Conservation (phyloP, 1,284 basidiomycete genomes). For the Cryptococcus sp. region DNA sequence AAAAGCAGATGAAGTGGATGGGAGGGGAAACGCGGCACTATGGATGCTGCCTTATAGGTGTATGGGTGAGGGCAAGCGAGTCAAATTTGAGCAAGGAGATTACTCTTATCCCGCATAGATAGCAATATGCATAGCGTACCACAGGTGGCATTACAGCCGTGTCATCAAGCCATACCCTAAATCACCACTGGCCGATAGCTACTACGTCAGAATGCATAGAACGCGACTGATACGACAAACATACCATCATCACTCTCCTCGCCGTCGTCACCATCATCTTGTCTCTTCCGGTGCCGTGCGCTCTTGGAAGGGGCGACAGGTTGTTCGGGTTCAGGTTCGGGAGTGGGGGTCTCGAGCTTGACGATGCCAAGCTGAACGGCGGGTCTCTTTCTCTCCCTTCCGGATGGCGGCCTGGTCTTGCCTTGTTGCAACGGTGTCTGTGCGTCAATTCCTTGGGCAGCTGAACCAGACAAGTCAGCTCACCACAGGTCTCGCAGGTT, state of each 20-base stretch:
- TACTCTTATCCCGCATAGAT: slow-evolving; percentile 30
- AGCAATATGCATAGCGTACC: no score
- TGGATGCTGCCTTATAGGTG: slow-evolving; percentile 43
- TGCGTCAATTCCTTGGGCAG: background rate
- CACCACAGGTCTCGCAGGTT: background rate
- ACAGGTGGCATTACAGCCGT: no score
- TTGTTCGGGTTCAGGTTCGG: no score
- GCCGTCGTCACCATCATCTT: no score
- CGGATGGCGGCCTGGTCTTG: background rate
- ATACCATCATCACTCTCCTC: no score
- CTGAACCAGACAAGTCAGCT: background rate
- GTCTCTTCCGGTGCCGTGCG: no score
- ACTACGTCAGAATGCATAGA: no score
- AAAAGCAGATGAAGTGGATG: background rate
- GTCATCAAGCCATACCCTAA: no score
- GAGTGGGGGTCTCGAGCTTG: background rate
- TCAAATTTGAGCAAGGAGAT: slow-evolving; percentile 38
- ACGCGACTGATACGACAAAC: no score
- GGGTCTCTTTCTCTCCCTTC: background rate
- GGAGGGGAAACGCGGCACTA: slow-evolving; percentile 21
- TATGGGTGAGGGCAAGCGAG: slow-evolving; percentile 40
- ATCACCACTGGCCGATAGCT: no score
- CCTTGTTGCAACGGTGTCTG: background rate
- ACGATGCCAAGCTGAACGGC: background rate
- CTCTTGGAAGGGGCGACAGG: no score